These are phyloP conservation scores for Protomyces macrosporus DNA, from an alignment of 1,139 yeast species.

Conservation along the genomic window DNA sequence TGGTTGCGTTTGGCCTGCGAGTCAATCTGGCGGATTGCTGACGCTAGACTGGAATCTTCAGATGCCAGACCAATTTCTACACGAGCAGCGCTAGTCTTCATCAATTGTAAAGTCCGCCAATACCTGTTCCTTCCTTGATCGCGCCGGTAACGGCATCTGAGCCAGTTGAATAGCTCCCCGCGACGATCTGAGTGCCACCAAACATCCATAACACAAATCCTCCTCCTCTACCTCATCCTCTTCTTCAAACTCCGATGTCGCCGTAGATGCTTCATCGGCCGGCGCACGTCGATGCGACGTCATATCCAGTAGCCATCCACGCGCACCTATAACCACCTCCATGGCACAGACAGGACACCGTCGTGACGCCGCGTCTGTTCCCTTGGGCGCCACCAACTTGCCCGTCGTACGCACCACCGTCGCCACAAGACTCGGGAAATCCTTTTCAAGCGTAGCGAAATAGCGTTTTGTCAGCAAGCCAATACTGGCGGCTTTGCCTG, in stretches of 20 bases:
- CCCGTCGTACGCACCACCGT: constrained; percentile 89
- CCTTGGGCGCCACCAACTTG: constrained; percentile 55
- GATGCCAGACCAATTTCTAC: background rate
- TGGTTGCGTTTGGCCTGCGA: no score
- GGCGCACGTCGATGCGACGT: constrained; percentile 53
- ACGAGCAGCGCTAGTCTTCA: background rate
- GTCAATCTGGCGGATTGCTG: no score
- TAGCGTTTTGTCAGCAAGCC: constrained; percentile 73
- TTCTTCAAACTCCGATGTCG: background rate
- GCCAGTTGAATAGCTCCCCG: background rate
- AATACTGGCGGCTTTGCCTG: constrained; percentile 46
- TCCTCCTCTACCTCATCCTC: background rate
- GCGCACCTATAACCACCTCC: constrained; percentile 44
- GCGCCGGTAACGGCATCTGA: background rate
- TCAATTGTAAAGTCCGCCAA: background rate
- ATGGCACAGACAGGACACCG: constrained; percentile 46
- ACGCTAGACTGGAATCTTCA: no score
- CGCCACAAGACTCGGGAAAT: constrained; percentile 85
- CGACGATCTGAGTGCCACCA: constrained; percentile 5
- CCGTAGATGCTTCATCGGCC: constrained; percentile 35
- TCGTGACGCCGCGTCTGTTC: constrained; percentile 24
- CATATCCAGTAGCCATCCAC: constrained; percentile 64
- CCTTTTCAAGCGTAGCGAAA: constrained; percentile 66
- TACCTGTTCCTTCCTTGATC: background rate
- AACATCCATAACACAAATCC: constrained; percentile 16